Evolutionary conservation across 441 rosid species (phyloP).

Genomic region (Erodium chrysanthum): DNA sequence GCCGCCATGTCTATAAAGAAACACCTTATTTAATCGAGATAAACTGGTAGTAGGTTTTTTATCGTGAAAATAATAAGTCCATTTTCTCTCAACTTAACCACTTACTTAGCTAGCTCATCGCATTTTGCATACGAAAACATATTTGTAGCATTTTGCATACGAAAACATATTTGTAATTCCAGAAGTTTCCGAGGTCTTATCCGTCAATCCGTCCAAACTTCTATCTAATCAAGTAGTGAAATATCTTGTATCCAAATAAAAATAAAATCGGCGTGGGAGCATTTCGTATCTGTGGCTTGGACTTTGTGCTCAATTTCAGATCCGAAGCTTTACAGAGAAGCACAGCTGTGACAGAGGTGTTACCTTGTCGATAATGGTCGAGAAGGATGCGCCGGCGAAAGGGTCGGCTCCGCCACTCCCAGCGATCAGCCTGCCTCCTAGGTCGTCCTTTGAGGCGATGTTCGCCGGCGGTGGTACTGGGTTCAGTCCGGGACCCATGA

Average conservation of each 20-base stretch:
- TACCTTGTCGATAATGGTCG: conserved; percentile 30
- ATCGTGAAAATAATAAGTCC: too few species aligned
- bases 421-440: conserved; percentile 53
- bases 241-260: not conserved
- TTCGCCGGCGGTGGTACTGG: conserved; percentile 36
- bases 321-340: conserved; percentile 17
- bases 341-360: conserved; percentile 3
- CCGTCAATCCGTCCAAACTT: not conserved
- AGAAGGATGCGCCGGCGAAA: conserved; percentile 26
- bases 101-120: too few species aligned
- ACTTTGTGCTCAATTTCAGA: conserved; percentile 24
- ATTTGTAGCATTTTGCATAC: too few species aligned
- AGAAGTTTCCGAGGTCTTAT: not conserved
- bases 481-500: conserved; percentile 94
- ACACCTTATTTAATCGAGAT: too few species aligned
- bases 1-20: too few species aligned
- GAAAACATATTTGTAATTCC: not conserved
- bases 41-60: too few species aligned
- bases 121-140: too few species aligned
- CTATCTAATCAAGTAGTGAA: not conserved
- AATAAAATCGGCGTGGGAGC: conserved; percentile 8
- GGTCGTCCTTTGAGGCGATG: conserved; percentile 42
- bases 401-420: conserved; percentile 37
- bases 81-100: too few species aligned
- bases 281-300: conserved; percentile 40